Percentiles rank a stretch among this genome's conserved stretches.
phyloP scores from a whole-genome alignment of 257 asterid species.

The Thymus quinquecostatus region DNA sequence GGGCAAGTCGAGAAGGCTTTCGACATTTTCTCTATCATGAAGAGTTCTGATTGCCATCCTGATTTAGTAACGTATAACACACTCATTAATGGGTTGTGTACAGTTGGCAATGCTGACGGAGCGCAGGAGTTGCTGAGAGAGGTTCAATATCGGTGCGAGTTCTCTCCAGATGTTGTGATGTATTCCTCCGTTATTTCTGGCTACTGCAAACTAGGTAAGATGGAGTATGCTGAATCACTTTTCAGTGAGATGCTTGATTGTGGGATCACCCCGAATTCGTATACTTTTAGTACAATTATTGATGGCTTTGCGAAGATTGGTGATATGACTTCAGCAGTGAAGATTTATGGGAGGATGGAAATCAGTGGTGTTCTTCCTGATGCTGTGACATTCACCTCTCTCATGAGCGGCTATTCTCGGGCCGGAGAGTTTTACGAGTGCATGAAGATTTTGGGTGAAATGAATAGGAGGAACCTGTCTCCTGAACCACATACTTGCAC shows the following conservation, averaged over 20 bases:
- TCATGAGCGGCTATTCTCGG: conserved; percentile 74
- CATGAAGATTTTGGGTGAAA: conserved; percentile 69
- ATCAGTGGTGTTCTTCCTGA: conserved; percentile 60
- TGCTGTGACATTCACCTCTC: conserved; percentile 77
- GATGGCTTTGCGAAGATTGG: conserved; percentile 84
- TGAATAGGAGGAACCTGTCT: conserved; percentile 51
- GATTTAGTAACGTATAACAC: conserved; percentile 70
- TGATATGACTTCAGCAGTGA: conserved; percentile 59
- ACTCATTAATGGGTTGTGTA: conserved; percentile 71
- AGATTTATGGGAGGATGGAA: conserved; percentile 56
- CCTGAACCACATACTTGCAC: conserved; percentile 77
- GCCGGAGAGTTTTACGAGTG: conserved; percentile 68
- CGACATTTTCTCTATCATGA: conserved; percentile 61
- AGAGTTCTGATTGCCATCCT: conserved; percentile 60
- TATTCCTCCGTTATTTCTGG: conserved; percentile 83
- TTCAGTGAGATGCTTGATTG: conserved; percentile 61
- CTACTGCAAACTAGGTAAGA: conserved; percentile 67
- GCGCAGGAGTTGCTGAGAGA: conserved; percentile 65
- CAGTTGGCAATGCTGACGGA: conserved; percentile 58
- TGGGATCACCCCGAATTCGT: conserved; percentile 65
- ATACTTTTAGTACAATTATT: conserved; percentile 68
- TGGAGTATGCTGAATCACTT: conserved; percentile 56
- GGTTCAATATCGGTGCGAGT: conserved; percentile 46
- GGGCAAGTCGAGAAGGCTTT: conserved; percentile 71
- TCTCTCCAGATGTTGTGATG: conserved; percentile 73